Conservation (phyloP, 495 filamentous ascomycete species). For the Poronia punctata region DNA sequence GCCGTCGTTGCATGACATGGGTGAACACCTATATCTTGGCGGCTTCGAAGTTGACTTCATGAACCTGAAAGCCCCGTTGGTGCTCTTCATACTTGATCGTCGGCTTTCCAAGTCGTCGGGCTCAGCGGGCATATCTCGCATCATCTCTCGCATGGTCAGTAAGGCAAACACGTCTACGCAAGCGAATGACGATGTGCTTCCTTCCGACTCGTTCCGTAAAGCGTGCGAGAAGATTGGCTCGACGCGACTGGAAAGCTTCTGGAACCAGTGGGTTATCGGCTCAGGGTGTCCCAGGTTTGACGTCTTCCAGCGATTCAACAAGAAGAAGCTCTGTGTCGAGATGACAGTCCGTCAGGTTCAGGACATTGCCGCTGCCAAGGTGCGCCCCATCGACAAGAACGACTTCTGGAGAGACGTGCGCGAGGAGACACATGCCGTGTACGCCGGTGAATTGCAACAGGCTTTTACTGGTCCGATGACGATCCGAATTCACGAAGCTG, state of each 20-base stretch:
- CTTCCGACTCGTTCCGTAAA: conserved; percentile 65
- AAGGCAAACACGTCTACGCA: conserved; percentile 69
- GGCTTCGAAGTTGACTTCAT: conserved; percentile 81
- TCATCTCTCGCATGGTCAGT: conserved; percentile 73
- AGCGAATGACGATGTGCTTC: conserved; percentile 63
- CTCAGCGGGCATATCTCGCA: conserved; percentile 72
- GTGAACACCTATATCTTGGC: conserved; percentile 70
- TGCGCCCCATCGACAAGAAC: conserved; percentile 47
- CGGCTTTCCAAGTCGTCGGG: conserved; percentile 81
- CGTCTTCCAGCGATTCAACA: conserved; percentile 87
- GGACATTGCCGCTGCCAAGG: conserved; percentile 22
- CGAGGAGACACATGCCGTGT: conserved; percentile 65
- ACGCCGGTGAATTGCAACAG: conserved; percentile 61
- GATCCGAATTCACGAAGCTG: conserved; percentile 94
- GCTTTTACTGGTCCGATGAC: conserved; percentile 95
- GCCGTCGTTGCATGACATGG: conserved; percentile 75
- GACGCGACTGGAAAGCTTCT: conserved; percentile 77
- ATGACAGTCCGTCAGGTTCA: conserved; percentile 85
- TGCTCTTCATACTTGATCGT: conserved; percentile 89
- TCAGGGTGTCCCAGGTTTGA: conserved; percentile 82
- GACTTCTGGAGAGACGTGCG: conserved; percentile 77
- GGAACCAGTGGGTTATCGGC: conserved; percentile 85
- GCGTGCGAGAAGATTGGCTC: conserved; percentile 83
- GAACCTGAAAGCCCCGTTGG: conserved; percentile 80
- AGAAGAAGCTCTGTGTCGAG: conserved; percentile 93